Percentiles rank a stretch among this genome's conserved stretches.
Evolutionary conservation across 331 rosid genomes (phyloP).

Genomic region (Rhamnella rubrinervis): DNA sequence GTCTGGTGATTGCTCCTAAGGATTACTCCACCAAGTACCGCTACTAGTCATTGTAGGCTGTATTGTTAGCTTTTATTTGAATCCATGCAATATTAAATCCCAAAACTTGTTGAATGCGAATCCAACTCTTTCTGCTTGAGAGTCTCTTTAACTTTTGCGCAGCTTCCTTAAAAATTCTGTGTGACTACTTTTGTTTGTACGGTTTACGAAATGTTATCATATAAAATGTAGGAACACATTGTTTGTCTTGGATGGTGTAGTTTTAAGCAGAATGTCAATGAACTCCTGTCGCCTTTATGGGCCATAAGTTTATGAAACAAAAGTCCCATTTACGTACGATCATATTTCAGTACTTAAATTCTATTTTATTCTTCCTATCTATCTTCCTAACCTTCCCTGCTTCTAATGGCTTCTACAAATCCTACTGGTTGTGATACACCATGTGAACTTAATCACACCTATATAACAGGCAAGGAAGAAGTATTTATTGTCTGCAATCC

Average conservation of each 20-base stretch:
- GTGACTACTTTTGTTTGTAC: no score
- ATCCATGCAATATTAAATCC: conserved; percentile 4
- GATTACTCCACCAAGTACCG: conserved; percentile 97
- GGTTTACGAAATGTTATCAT: no score
- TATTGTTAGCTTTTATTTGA: background rate
- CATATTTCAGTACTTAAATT: background rate
- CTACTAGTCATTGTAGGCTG: conserved; percentile 39
- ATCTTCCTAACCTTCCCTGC: conserved; percentile 27
- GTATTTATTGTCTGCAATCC: no score
- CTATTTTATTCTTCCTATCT: background rate
- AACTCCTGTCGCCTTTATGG: no score
- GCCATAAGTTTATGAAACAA: background rate
- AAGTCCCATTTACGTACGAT: background rate
- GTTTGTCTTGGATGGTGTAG: no score
- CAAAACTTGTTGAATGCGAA: background rate
- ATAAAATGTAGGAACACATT: no score
- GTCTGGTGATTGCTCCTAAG: conserved; percentile 92
- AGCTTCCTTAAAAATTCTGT: background rate
- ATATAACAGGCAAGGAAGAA: no score
- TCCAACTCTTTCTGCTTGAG: background rate
- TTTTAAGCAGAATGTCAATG: no score
- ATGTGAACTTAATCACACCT: no score
- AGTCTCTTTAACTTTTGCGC: background rate
- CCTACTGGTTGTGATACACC: background rate
- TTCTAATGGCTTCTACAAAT: conserved; percentile 44